A percentile compares a stretch with the other conserved stretches of the same genome.
Evolutionary conservation across 176 grass and related monocot genomes (phyloP).

Genomic region (Lolium rigidum): DNA sequence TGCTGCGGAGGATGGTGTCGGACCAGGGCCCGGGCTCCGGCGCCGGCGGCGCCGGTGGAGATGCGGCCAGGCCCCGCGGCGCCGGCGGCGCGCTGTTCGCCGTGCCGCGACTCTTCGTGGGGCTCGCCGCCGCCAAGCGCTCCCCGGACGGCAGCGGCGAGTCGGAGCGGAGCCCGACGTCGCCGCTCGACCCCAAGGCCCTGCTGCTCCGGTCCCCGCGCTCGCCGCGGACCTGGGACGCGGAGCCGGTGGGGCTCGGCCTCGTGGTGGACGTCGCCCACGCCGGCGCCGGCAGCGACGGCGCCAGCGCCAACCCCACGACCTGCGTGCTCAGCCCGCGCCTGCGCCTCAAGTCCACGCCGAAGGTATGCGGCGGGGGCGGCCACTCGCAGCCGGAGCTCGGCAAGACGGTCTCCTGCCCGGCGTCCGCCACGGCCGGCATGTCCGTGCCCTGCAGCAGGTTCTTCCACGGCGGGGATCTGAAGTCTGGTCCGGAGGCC

Average conservation of each 20-base stretch:
- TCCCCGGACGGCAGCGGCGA: conserved; percentile 55
- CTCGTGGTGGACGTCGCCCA: conserved; percentile 66
- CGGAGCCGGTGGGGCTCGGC: conserved; percentile 66
- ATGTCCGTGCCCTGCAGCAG: conserved; percentile 53
- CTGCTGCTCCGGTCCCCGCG: conserved; percentile 56
- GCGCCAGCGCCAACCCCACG: not conserved
- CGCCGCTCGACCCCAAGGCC: conserved; percentile 82
- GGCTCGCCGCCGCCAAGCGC: conserved; percentile 62
- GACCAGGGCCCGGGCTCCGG: conserved; percentile 44
- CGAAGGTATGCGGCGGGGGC: conserved; percentile 56
- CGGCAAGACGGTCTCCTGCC: conserved; percentile 70
- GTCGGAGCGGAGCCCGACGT: conserved; percentile 80
- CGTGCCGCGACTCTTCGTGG: conserved; percentile 73
- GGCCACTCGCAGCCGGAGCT: conserved; percentile 61
- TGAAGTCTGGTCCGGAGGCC: conserved; percentile 64
- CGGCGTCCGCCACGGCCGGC: conserved; percentile 33
- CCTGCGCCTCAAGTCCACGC: conserved; percentile 54
- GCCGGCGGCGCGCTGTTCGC: conserved; percentile 61
- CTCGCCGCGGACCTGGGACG: conserved; percentile 73
- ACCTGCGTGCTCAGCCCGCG: conserved; percentile 59
- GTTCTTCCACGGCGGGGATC: conserved; percentile 59
- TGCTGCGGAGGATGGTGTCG: conserved; percentile 69
- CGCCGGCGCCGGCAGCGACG: conserved; percentile 29
- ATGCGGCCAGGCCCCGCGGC: conserved; percentile 43
- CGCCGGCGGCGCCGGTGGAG: conserved; percentile 19